Percentiles rank a stretch among this genome's conserved stretches.
Evolutionary conservation across 2,329 filamentous ascomycete genomes (phyloP).

Genomic region (Ceratocystis albifundus): DNA sequence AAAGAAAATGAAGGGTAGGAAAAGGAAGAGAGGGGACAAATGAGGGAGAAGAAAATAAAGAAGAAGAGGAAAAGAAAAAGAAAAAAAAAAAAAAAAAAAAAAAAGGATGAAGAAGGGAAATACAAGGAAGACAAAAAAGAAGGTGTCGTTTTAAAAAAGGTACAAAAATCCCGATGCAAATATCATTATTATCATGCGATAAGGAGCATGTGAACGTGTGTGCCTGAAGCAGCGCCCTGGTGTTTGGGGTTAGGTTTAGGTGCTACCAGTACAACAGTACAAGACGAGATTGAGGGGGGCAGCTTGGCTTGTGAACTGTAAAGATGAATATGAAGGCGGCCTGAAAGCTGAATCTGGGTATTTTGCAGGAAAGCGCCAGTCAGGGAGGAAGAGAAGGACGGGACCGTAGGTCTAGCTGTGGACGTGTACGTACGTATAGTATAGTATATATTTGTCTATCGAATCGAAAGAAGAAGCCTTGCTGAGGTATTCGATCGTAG

Average conservation of each 20-base stretch:
- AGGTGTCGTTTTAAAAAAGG: constrained; percentile 4
- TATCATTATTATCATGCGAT: constrained; percentile 12
- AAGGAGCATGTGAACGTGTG: not conserved
- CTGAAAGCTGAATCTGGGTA: constrained; percentile 3
- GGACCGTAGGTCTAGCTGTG: not conserved
- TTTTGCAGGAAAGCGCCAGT: not conserved
- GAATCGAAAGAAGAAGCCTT: not conserved
- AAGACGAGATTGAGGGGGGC: no score
- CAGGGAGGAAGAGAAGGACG: not conserved
- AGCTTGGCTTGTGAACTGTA: not conserved
- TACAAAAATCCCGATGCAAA: constrained; percentile 1
- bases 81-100: not conserved
- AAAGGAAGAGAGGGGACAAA: not conserved
- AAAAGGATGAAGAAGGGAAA: constrained; percentile 1
- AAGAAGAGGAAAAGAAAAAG: no score
- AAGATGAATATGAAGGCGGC: not conserved
- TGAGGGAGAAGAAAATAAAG: not conserved
- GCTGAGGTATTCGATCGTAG: not conserved
- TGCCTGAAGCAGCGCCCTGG: constrained; percentile 3
- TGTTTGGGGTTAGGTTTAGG: not conserved
- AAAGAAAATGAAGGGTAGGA: not conserved
- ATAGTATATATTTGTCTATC: no score
- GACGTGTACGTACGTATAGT: no score
- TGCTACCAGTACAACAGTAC: constrained; percentile 4
- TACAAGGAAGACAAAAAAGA: not conserved